Conservation (phyloP, 2,329 filamentous ascomycete species). For the Myotisia sp. region DNA sequence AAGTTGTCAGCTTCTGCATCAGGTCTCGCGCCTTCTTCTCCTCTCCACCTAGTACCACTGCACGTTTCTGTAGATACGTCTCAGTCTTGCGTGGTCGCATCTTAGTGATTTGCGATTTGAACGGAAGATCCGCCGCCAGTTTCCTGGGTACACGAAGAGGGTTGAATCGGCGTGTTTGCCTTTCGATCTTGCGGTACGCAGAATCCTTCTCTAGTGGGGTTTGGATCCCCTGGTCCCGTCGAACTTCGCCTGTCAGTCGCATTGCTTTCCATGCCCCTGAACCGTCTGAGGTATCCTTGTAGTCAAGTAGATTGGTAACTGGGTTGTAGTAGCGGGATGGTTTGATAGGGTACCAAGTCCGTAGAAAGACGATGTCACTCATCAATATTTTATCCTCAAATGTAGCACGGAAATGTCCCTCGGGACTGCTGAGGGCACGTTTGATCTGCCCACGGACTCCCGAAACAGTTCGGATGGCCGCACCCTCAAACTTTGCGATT, state of each 20-base stretch:
- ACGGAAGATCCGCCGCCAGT: slow-evolving; percentile 66
- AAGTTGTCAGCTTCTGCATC: slow-evolving; percentile 81
- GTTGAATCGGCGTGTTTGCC: slow-evolving; percentile 60
- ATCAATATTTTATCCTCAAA: slow-evolving; percentile 98
- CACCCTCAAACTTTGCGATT: slow-evolving; percentile 96
- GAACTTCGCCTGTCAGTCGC: slow-evolving; percentile 86
- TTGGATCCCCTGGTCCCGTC: slow-evolving; percentile 56
- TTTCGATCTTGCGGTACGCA: slow-evolving; percentile 56
- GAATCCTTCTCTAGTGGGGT: slow-evolving; percentile 75
- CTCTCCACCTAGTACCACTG: slow-evolving; percentile 70
- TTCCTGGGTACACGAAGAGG: slow-evolving; percentile 37
- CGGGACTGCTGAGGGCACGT: slow-evolving; percentile 78
- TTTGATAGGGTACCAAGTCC: slow-evolving; percentile 93
- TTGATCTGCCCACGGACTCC: slow-evolving; percentile 96
- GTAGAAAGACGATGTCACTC: slow-evolving; percentile 88
- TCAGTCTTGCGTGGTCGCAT: slow-evolving; percentile 65
- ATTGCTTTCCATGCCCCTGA: slow-evolving; percentile 60
- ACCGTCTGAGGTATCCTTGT: slow-evolving; percentile 20
- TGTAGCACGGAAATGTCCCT: slow-evolving; percentile 89
- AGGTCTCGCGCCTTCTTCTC: slow-evolving; percentile 79
- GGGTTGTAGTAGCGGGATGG: slow-evolving; percentile 95
- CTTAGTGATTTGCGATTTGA: slow-evolving; percentile 74
- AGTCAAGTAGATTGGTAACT: slow-evolving; percentile 75
- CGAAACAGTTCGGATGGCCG: slow-evolving; percentile 87
- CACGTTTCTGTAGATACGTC: slow-evolving; percentile 91